A percentile compares a stretch with the other conserved stretches of the same genome.
phyloP scores from a whole-genome alignment of 2,329 filamentous ascomycete genomes.

The Zelopaecilomyces penicillatus region DNA sequence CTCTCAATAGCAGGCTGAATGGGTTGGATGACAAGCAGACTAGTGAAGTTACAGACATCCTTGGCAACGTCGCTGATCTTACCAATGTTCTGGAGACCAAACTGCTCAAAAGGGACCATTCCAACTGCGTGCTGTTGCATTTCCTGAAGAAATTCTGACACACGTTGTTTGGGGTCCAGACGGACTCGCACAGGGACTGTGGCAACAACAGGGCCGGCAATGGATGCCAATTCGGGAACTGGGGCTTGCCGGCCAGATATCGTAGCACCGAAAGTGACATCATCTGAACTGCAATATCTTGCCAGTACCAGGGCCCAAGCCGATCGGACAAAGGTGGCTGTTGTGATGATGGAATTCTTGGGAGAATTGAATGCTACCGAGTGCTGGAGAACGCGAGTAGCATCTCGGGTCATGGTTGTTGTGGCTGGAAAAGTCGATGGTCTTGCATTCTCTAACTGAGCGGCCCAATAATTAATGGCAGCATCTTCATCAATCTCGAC shows the following conservation, averaged over 20 bases:
- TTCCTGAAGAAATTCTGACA: slow-evolving; percentile 7
- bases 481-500: slow-evolving; percentile 2
- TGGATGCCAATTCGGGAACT: slow-evolving; percentile 8
- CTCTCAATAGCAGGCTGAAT: slow-evolving; percentile 1
- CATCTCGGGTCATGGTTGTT: neutral
- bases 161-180: slow-evolving; percentile 5
- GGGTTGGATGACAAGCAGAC: slow-evolving; percentile 4
- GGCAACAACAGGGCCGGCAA: slow-evolving; percentile 11
- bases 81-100: slow-evolving; percentile 13
- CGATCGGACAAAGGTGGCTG: slow-evolving; percentile 3
- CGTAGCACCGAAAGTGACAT: slow-evolving; percentile 3
- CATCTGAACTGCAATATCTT: neutral
- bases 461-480: slow-evolving; percentile 5
- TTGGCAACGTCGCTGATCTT: slow-evolving; percentile 9
- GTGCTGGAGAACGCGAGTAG: slow-evolving; percentile 1
- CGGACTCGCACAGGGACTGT: slow-evolving; percentile 12
- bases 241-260: slow-evolving; percentile 10
- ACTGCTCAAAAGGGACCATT: slow-evolving; percentile 17
- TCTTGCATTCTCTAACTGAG: slow-evolving; percentile 2
- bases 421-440: slow-evolving; percentile 1
- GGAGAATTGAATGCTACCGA: neutral
- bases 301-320: slow-evolving; percentile 6
- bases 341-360: neutral
- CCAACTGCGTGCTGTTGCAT: slow-evolving; percentile 11
- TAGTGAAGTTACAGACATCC: slow-evolving; percentile 4